phyloP scores from a whole-genome alignment of 305 asterid species.

The Plantago coronopus region DNA sequence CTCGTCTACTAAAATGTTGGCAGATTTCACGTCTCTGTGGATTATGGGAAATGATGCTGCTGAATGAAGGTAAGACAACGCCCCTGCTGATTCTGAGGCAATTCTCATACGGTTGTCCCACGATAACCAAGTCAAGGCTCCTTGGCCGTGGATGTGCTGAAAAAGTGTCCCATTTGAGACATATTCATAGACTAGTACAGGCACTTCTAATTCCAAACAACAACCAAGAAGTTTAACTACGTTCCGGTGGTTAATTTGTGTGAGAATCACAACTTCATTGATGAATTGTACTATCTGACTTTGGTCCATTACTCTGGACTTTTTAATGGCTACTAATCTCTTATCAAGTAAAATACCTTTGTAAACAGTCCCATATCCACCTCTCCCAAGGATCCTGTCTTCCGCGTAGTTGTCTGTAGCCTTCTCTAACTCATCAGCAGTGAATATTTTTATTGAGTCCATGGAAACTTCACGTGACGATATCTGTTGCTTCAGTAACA shows the following conservation, averaged over 20 bases:
- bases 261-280: constrained; percentile 61
- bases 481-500: constrained; percentile 50
- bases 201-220: constrained; percentile 65
- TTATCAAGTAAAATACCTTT: constrained; percentile 51
- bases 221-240: constrained; percentile 63
- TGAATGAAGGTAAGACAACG: constrained; percentile 63
- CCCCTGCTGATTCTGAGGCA: constrained; percentile 55
- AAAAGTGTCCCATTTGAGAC: constrained; percentile 55
- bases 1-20: constrained; percentile 58
- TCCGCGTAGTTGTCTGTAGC: constrained; percentile 56
- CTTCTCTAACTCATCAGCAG: constrained; percentile 43
- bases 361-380: constrained; percentile 66
- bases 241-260: constrained; percentile 56
- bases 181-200: constrained; percentile 54
- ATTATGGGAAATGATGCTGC: constrained; percentile 58
- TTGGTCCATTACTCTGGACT: constrained; percentile 46
- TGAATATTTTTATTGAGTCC: constrained; percentile 49
- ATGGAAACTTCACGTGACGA: constrained; percentile 38
- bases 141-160: constrained; percentile 39
- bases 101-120: constrained; percentile 58
- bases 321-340: constrained; percentile 48
- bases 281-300: constrained; percentile 61
- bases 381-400: constrained; percentile 51
- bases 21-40: constrained; percentile 69
- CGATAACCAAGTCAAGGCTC: constrained; percentile 40